Base-by-base conservation (phyloP, 768 basidiomycete genomes). In the Rhizopogon vinicolor region DNA sequence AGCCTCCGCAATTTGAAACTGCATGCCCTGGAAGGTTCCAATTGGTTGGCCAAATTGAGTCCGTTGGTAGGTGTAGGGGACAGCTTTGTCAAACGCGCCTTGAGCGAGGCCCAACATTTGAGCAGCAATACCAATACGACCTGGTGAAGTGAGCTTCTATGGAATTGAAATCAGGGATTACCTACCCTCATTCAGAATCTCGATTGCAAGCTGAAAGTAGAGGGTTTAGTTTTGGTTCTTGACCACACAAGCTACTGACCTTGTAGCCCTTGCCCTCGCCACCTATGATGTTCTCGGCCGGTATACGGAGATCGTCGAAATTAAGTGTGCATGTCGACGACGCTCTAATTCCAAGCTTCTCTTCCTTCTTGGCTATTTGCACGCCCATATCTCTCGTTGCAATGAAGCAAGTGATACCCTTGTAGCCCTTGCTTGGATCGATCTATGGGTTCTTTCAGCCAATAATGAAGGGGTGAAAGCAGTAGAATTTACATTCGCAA, bases 51-150 rank as follows among this genome's bases (percentile, higher is more conserved):
- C 94, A 66, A 98, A 99, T 71, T 99, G 97, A 62, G 82, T 83
- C 51, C 97, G 89, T 68, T 94, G 82, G 72, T 91, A 97, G 1
- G 97, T 92, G 71, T 97, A 97, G 0, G 91, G 87, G n/a, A 98
- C 91, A 1, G 91, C 82, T 68, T 95, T 92, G 74, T 95, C 86
- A 67, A 98, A 99, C 2, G 93, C 95, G 22, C 96, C 97, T 66
- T 98, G 94, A 2, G 97, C 97, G 31, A 98, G 85, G 14, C 97
- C 97, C 52, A 99, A 79, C 97, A 98, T 98, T 72, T 99, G 97
- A 0, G 92, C 96, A 16, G 96, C 97, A 59, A 98, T 98, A 33
- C 96, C 96, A 62, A 98, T 96, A 56, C 96, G 91, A 53, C 90
- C 85, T 83, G 44, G 16, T 22, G 33, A 19, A 49, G 46, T 49